Evolutionary conservation across 1,284 basidiomycete species (phyloP), one percentile per base, ranked within the genome.

Genomic region (Pseudozyma hubeiensis): DNA sequence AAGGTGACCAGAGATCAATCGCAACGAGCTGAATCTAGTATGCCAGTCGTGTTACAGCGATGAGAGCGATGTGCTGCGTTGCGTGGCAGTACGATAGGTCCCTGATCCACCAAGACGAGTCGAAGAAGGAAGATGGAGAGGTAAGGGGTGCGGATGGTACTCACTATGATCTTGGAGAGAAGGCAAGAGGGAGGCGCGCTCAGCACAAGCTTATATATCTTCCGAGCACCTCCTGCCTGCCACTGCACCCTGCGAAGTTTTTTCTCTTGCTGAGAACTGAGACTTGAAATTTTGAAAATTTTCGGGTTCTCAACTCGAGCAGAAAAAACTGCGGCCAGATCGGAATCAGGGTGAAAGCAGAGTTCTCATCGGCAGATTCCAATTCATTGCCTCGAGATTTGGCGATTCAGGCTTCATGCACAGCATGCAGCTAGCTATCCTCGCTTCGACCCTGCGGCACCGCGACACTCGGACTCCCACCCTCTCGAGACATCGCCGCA

Each of bases 111-210:
- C 30, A 6, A 7, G n/a, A 52, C 9, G n/a, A 24, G 33, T 6
- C 41, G 39, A 44, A 11, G 43, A 9, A 45, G 44, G 24, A 34
- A 37, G 3, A 41, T n/a, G 11, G n/a, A 33, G 19, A 29, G 53
- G 62, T 69, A 41, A 19, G 63, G 71, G 72, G 53, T 50, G 16
- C 55, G 35, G 13, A 46, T 55, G 51, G 19, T 70, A 75, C 72
- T 75, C 54, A 75, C 72, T 75, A 75, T 75, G 72, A 75, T 75
- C 72, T 75, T 75, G 67, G 54, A 54, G 56, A 62, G 62, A 75
- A 66, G 60, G 11, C 8, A 70, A 50, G 52, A 40, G 67, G 67
- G 59, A 75, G 41, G 72, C 67, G 59, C 30, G 55, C n/a, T 41
- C 34, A 46, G 35, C n/a, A 37, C 55, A 31, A 34, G 60, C 16